These are phyloP conservation scores for Plasmodium ovale DNA, from an alignment of 169 alveolate genomes.

Conservation along the genomic window DNA sequence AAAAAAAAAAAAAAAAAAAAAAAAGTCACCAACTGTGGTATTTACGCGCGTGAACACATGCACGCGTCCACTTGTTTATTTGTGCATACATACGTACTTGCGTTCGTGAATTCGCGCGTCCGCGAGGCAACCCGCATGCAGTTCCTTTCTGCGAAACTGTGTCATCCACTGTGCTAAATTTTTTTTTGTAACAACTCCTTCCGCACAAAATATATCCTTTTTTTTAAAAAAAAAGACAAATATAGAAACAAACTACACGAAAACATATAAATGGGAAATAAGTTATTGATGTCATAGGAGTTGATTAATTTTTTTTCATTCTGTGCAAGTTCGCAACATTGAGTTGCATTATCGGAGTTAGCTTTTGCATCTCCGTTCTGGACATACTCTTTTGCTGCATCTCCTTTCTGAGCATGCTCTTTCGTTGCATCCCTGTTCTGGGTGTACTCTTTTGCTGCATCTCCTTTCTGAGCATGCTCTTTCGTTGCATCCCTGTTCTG, in stretches of 20 bases:
- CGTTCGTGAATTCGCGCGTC: too few species aligned
- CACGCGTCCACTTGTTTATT: background rate
- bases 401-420: constrained; percentile 13
- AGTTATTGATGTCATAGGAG: constrained; percentile 62
- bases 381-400: background rate
- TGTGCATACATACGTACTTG: background rate
- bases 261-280: constrained; percentile 73
- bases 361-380: background rate
- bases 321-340: background rate
- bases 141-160: background rate
- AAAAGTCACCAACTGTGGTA: background rate
- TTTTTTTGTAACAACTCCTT: constrained; percentile 30
- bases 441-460: background rate
- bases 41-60: background rate
- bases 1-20: background rate
- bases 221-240: constrained; percentile 74
- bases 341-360: constrained; percentile 2
- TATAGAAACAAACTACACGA: constrained; percentile 72
- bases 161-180: too few species aligned
- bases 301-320: constrained; percentile 19
- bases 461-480: constrained; percentile 13
- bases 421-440: too few species aligned
- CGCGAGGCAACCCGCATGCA: too few species aligned
- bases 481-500: too few species aligned
- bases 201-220: constrained; percentile 44